Conservation (phyloP, 352 stramenopile genomes). For the Phytophthora macrochlamydospora region DNA sequence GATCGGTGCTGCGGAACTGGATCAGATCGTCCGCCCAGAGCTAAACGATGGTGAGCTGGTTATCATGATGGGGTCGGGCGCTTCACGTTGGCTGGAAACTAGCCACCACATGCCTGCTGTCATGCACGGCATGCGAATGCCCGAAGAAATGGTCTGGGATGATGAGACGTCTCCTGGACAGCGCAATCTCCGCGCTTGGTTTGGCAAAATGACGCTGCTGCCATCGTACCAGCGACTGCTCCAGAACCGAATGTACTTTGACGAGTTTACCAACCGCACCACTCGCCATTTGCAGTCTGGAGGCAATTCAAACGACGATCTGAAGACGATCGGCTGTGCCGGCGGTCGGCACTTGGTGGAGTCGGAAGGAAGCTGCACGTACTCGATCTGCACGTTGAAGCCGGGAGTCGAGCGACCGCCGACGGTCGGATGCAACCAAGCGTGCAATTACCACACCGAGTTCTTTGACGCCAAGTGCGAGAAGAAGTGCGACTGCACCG, state of each 20-base stretch:
- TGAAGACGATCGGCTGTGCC: slow-evolving; percentile 51
- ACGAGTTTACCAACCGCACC: slow-evolving; percentile 43
- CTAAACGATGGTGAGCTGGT: slow-evolving; percentile 61
- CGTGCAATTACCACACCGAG: slow-evolving; percentile 47
- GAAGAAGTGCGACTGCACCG: slow-evolving; percentile 47
- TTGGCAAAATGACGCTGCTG: slow-evolving; percentile 69
- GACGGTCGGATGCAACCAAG: slow-evolving; percentile 35
- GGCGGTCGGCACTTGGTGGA: slow-evolving; percentile 42
- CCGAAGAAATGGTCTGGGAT: slow-evolving; percentile 21
- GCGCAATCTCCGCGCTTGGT: slow-evolving; percentile 53
- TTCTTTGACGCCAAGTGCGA: slow-evolving; percentile 45
- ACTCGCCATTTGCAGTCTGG: slow-evolving; percentile 36
- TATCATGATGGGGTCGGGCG: slow-evolving; percentile 60
- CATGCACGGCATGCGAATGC: slow-evolving; percentile 70
- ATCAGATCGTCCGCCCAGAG: slow-evolving; percentile 44
- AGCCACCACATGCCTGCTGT: slow-evolving; percentile 52
- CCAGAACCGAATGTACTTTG: slow-evolving; percentile 34
- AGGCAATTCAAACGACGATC: slow-evolving; percentile 16
- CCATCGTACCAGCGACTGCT: slow-evolving; percentile 51
- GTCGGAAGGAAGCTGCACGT: slow-evolving; percentile 45
- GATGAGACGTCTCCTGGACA: slow-evolving; percentile 11
- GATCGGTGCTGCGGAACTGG: slow-evolving; percentile 32
- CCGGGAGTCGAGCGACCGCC: slow-evolving; percentile 25
- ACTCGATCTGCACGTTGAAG: slow-evolving; percentile 36
- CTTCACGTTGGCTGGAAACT: slow-evolving; percentile 48